phyloP scores from a whole-genome alignment of 208 protist genomes.

The Crithidia bombi region DNA sequence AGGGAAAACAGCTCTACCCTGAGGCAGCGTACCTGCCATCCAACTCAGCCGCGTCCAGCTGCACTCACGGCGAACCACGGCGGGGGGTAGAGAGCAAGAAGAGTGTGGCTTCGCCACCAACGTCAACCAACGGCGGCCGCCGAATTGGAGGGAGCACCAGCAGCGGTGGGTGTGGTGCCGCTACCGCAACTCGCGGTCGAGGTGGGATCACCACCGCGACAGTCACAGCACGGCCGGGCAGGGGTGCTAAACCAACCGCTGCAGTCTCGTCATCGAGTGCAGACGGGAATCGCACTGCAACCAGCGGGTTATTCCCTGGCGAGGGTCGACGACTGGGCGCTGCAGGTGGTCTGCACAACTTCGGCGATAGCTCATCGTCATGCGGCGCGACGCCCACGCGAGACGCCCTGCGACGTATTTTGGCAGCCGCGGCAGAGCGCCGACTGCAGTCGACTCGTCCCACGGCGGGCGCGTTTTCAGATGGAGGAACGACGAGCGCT shows the following conservation, averaged over 20 bases:
- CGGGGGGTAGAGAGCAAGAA: no score
- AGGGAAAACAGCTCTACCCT: constrained; percentile 49
- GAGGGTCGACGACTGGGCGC: constrained; percentile 23
- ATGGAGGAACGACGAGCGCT: no score
- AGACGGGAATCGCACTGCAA: not conserved
- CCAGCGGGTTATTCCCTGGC: constrained; percentile 11
- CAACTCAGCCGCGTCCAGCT: not conserved
- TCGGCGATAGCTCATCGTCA: not conserved
- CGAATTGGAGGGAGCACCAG: not conserved
- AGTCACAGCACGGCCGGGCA: not conserved
- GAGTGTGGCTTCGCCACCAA: no score
- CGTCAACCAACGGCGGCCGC: not conserved
- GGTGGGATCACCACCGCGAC: not conserved
- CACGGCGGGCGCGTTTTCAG: not conserved
- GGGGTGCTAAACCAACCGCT: not conserved
- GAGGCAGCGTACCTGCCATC: constrained; percentile 16
- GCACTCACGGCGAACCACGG: no score
- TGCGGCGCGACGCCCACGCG: constrained; percentile 19
- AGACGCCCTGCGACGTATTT: constrained; percentile 24
- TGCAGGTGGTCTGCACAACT: not conserved
- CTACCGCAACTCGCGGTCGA: not conserved
- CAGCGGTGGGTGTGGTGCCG: not conserved
- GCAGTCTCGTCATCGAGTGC: not conserved
- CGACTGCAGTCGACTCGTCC: not conserved
- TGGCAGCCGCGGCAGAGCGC: constrained; percentile 23